phyloP scores from a whole-genome alignment of 2,329 filamentous ascomycete genomes.

The Fusarium verticillioides region DNA sequence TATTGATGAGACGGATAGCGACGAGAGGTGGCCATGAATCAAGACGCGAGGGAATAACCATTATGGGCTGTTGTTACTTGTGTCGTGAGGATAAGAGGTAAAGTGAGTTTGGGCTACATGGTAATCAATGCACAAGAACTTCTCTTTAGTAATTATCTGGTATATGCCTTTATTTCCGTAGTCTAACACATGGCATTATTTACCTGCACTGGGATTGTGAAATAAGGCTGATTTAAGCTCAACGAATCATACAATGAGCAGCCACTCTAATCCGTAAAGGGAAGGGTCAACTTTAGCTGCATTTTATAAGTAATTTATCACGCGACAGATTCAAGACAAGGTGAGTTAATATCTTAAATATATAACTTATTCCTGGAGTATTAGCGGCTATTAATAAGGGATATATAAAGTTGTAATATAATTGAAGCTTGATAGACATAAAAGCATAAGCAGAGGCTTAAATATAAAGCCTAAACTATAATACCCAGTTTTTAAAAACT shows the following conservation, averaged over 20 bases:
- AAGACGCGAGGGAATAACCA: neutral
- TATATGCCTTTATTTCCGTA: neutral
- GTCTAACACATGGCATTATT: neutral
- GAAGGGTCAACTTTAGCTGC: neutral
- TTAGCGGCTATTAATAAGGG: too few species aligned
- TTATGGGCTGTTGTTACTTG: neutral
- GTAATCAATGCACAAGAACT: neutral
- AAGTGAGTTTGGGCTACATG: neutral
- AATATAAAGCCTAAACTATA: neutral
- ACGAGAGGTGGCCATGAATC: neutral
- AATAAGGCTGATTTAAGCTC: conserved; percentile 25
- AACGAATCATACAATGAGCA: conserved; percentile 1
- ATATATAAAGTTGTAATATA: too few species aligned
- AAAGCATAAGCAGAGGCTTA: neutral
- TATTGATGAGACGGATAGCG: neutral
- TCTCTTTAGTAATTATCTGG: neutral
- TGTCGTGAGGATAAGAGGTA: neutral
- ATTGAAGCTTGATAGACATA: too few species aligned
- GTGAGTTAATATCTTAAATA: neutral
- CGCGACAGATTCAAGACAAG: neutral
- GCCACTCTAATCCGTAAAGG: neutral
- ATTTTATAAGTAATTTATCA: neutral
- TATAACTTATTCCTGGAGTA: neutral
- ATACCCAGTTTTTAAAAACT: neutral
- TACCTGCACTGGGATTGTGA: neutral